Evolutionary conservation across 257 asterid species (phyloP), one percentile per base, ranked within the genome.

Genomic region (Cynanchum wilfordii): DNA sequence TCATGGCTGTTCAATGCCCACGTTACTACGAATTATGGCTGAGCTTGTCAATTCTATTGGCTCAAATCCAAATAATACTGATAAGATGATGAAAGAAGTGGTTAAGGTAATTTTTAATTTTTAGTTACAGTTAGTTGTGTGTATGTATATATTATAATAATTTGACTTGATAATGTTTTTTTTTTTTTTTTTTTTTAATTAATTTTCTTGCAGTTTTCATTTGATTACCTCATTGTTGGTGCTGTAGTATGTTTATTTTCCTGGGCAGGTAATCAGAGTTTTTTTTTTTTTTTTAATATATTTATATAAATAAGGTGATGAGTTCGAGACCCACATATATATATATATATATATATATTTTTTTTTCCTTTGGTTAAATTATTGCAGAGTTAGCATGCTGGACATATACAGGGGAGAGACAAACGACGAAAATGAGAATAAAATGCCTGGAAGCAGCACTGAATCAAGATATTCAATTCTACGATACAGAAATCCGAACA

Each of bases 241-340:
- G 99, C 99, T 82, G 98, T 98, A 50, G 92, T 92, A 77, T 92
- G 99, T 98, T 96, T 96, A 55, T 95, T 98, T 81, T 95, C 99
- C n/a, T 95, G 99, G 99, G 99, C 99, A 85, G 99, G 99, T 92
- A 72, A 63, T n/a, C n/a, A n/a, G n/a, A n/a, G n/a, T n/a, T n/a
- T n/a, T n/a, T n/a, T n/a, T n/a, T n/a, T n/a, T n/a, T n/a, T n/a
- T n/a, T n/a, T n/a, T n/a, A n/a, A n/a, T n/a, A n/a, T n/a, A n/a
- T n/a, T n/a, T n/a, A n/a, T n/a, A n/a, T n/a, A n/a, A n/a, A n/a
- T n/a, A n/a, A n/a, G n/a, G n/a, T n/a, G n/a, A n/a, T n/a, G n/a
- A n/a, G n/a, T n/a, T n/a, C n/a, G n/a, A n/a, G n/a, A n/a, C n/a
- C n/a, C n/a, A n/a, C n/a, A n/a, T n/a, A n/a, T n/a, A n/a, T n/a